Conservation (phyloP, 352 stramenopile species). For the Pythium dissimile region DNA sequence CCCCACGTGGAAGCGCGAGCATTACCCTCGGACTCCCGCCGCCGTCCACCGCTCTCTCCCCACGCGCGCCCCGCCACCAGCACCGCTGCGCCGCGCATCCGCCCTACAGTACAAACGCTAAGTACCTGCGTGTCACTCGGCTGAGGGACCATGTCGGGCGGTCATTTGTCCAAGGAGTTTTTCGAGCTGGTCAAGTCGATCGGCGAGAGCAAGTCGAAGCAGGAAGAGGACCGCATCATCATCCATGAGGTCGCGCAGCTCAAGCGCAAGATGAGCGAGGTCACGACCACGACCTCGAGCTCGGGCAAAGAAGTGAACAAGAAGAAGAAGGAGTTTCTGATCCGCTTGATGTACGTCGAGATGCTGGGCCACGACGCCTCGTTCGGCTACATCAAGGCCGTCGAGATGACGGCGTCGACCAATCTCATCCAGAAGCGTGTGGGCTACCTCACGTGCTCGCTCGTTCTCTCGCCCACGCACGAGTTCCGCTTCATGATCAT, state of each 20-base stretch:
- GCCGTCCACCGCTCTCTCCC: not conserved
- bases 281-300: slow-evolving; percentile 70
- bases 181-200: slow-evolving; percentile 99
- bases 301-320: slow-evolving; percentile 86
- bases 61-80: not conserved
- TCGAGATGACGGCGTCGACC: slow-evolving; percentile 97
- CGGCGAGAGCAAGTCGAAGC: slow-evolving; percentile 99
- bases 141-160: slow-evolving; percentile 71
- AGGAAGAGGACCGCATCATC: slow-evolving; percentile 99
- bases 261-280: slow-evolving; percentile 94
- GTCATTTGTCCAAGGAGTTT: slow-evolving; percentile 96
- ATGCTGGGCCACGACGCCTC: slow-evolving; percentile 99
- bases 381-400: slow-evolving; percentile 98
- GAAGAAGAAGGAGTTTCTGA: slow-evolving; percentile 99
- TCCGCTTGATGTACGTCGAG: slow-evolving; percentile 99
- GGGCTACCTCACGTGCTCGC: slow-evolving; percentile 93
- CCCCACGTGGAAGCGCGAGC: slow-evolving; percentile 17
- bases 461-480: slow-evolving; percentile 97
- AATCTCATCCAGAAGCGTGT: slow-evolving; percentile 99
- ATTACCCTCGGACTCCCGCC: not conserved
- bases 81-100: not conserved
- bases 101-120: not conserved
- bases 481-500: slow-evolving; percentile 99
- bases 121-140: not conserved
- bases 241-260: slow-evolving; percentile 93